Conservation (phyloP, 495 filamentous ascomycete genomes). For the Filosporella fistucella region DNA sequence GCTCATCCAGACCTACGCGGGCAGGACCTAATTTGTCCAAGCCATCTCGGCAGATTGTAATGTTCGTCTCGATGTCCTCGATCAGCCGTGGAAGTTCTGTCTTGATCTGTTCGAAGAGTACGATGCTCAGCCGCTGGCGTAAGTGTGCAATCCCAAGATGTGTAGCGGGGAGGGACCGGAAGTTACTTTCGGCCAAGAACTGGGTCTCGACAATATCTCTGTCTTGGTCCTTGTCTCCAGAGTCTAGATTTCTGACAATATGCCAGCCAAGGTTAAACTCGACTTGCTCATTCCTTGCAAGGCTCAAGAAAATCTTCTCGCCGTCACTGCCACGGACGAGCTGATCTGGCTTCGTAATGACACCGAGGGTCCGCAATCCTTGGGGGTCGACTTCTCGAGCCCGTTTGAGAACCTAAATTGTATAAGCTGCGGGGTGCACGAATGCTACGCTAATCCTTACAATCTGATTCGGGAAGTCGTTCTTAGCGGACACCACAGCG, state of each 20-base stretch:
- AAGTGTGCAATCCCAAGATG: conserved; percentile 43
- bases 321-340: conserved; percentile 31
- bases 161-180: conserved; percentile 3
- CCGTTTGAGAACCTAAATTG: conserved; percentile 62
- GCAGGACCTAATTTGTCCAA: conserved; percentile 44
- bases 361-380: conserved; percentile 72
- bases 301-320: conserved; percentile 30
- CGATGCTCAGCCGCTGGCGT: conserved; percentile 44
- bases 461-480: conserved; percentile 48
- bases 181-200: conserved; percentile 37
- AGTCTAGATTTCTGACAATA: conserved; percentile 41
- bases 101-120: conserved; percentile 53
- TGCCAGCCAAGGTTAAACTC: conserved; percentile 46
- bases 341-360: conserved; percentile 49
- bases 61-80: conserved; percentile 45
- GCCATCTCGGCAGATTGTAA: conserved; percentile 15
- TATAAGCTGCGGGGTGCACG: conserved; percentile 28
- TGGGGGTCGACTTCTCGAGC: conserved; percentile 58
- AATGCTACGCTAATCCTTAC: conserved; percentile 15
- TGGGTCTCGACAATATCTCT: conserved; percentile 29
- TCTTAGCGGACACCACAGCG: conserved; percentile 60
- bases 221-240: conserved; percentile 26
- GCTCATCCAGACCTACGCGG: conserved; percentile 40
- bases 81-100: conserved; percentile 53
- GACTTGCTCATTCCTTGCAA: conserved; percentile 43